These are phyloP conservation scores for Pachyrhizus erosus DNA, from an alignment of 306 rosid genomes.

Conservation along the genomic window DNA sequence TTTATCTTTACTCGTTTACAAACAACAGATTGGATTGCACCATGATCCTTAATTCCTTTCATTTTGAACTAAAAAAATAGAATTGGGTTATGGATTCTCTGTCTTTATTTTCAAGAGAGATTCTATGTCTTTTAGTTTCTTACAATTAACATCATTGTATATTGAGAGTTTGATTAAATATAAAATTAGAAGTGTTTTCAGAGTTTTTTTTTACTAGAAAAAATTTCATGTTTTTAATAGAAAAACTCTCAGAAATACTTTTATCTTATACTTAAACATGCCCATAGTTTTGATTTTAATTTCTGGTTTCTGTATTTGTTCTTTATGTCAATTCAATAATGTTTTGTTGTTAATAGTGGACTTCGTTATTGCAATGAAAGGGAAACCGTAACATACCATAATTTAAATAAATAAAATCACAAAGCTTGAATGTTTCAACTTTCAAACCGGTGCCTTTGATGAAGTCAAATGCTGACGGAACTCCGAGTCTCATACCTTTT, in stretches of 20 bases:
- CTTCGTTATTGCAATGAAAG: conserved; percentile 38
- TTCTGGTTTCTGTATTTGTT: background rate
- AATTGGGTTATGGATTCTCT: background rate
- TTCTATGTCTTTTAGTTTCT: background rate
- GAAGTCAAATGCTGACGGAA: conserved; percentile 41
- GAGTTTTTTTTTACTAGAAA: too few species aligned
- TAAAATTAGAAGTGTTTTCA: too few species aligned
- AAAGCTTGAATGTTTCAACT: conserved; percentile 39
- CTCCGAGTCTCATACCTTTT: too few species aligned
- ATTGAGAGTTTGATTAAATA: too few species aligned
- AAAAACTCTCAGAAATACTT: too few species aligned
- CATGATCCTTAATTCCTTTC: background rate
- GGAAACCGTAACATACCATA: conserved; percentile 23
- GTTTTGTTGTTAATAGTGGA: conserved; percentile 28
- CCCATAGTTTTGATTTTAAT: conserved; percentile 20
- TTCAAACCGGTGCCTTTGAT: conserved; percentile 38
- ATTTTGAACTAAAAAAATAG: background rate
- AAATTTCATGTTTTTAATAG: too few species aligned
- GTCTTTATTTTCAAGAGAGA: too few species aligned
- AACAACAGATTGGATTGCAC: background rate
- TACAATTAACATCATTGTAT: background rate
- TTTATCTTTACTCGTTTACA: background rate
- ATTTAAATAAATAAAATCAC: background rate
- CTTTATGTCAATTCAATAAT: background rate
- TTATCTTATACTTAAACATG: too few species aligned